These are phyloP conservation scores for Rhizopus sp. DNA, from an alignment of 371 early-diverging fungal species.

Conservation along the genomic window DNA sequence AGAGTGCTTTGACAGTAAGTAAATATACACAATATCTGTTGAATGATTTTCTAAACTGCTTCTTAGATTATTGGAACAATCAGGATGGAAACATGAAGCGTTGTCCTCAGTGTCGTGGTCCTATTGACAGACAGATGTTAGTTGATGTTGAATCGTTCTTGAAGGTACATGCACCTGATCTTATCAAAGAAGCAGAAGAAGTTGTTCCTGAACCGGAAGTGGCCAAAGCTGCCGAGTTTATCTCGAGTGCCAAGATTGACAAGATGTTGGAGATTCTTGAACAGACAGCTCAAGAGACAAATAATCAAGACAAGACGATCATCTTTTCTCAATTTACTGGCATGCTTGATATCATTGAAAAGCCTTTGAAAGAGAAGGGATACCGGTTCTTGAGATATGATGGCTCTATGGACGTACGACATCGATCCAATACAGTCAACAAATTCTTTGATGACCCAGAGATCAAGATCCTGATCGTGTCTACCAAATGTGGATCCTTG, in stretches of 20 bases:
- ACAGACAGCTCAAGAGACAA: constrained; percentile 25
- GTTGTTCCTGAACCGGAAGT: constrained; percentile 3
- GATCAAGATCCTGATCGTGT: constrained; percentile 62
- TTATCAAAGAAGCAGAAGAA: constrained; percentile 15
- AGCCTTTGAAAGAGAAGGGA: constrained; percentile 53
- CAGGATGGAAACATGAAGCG: constrained; percentile 20
- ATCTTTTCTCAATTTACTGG: constrained; percentile 83
- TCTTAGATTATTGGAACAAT: constrained; percentile 25
- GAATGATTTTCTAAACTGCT: neutral
- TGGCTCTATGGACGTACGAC: constrained; percentile 45
- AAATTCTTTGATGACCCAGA: constrained; percentile 53
- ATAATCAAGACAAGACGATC: constrained; percentile 66
- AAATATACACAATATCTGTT: neutral
- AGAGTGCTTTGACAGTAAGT: constrained; percentile 42
- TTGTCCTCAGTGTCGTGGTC: constrained; percentile 49
- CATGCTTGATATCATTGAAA: constrained; percentile 71
- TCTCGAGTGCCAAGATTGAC: constrained; percentile 53
- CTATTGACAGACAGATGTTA: constrained; percentile 13
- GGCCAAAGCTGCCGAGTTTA: neutral
- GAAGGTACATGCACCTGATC: constrained; percentile 32
- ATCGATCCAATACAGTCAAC: constrained; percentile 43
- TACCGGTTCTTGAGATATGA: constrained; percentile 42
- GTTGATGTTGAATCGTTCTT: constrained; percentile 32
- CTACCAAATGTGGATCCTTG: constrained; percentile 56
- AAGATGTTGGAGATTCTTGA: constrained; percentile 52